Evolutionary conservation across 805 yeast genomes (phyloP).

Genomic region (Saccharomycopsis fibuligera): DNA sequence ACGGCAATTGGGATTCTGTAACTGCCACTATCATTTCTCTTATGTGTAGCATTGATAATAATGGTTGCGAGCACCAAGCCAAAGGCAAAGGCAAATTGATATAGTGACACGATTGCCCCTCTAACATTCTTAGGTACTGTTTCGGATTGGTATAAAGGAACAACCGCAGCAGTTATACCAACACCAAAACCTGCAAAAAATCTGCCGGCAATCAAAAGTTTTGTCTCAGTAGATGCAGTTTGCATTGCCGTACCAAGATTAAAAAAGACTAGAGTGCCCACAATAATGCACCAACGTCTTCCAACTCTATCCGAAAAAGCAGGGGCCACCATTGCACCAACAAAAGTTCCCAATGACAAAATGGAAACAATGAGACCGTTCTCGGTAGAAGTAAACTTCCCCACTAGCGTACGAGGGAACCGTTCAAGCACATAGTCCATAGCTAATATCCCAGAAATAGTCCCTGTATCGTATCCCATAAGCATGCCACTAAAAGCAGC

Average conservation of each 20-base stretch:
- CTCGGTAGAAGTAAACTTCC: slow-evolving; percentile 39
- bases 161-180: slow-evolving; percentile 65
- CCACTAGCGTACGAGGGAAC: slow-evolving; percentile 34
- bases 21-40: slow-evolving; percentile 45
- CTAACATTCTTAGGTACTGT: slow-evolving; percentile 73
- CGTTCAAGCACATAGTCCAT: slow-evolving; percentile 46
- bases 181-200: slow-evolving; percentile 68
- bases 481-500: slow-evolving; percentile 65
- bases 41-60: slow-evolving; percentile 61
- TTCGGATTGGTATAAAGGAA: slow-evolving; percentile 75
- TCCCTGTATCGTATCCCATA: slow-evolving; percentile 66
- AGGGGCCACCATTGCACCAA: slow-evolving; percentile 60
- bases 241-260: slow-evolving; percentile 49
- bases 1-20: slow-evolving; percentile 72
- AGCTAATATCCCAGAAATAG: slow-evolving; percentile 58
- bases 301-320: slow-evolving; percentile 50
- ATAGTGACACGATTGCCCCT: slow-evolving; percentile 71
- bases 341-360: slow-evolving; percentile 65
- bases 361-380: slow-evolving; percentile 62
- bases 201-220: slow-evolving; percentile 52
- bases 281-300: slow-evolving; percentile 43
- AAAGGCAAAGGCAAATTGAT: slow-evolving; percentile 68
- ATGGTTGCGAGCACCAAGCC: slow-evolving; percentile 68
- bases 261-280: slow-evolving; percentile 40
- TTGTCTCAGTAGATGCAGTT: slow-evolving; percentile 38